These are phyloP conservation scores for Trichocladium uniseriatum DNA, from an alignment of 495 filamentous ascomycete genomes.

Conservation along the genomic window DNA sequence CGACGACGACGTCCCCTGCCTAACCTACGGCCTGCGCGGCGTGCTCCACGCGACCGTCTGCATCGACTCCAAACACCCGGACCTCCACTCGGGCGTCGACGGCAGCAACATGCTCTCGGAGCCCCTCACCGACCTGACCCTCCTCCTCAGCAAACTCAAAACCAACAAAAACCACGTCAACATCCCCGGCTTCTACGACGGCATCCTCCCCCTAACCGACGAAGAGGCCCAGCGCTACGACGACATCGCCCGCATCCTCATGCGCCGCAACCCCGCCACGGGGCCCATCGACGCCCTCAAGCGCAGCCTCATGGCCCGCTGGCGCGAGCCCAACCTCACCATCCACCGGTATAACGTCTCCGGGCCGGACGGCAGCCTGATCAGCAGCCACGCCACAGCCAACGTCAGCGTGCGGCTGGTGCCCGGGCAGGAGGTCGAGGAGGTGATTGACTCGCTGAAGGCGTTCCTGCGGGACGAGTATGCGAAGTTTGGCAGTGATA, in stretches of 20 bases:
- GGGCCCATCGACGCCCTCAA: constrained; percentile 60
- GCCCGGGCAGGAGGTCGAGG: constrained; percentile 75
- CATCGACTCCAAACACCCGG: constrained; percentile 73
- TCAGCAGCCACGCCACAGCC: constrained; percentile 76
- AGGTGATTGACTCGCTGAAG: constrained; percentile 57
- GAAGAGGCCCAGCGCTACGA: constrained; percentile 75
- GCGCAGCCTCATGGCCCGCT: constrained; percentile 76
- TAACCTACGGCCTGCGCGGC: constrained; percentile 92
- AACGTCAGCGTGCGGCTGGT: constrained; percentile 86
- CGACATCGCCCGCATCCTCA: constrained; percentile 67
- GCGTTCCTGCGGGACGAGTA: constrained; percentile 65
- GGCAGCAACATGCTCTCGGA: constrained; percentile 83
- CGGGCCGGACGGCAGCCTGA: constrained; percentile 75
- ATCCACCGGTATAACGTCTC: constrained; percentile 89
- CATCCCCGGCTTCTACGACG: constrained; percentile 73
- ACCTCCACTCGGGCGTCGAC: constrained; percentile 92
- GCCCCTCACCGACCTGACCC: constrained; percentile 79
- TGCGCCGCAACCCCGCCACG: constrained; percentile 57
- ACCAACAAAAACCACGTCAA: constrained; percentile 53
- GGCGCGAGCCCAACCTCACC: constrained; percentile 92
- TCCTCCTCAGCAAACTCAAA: constrained; percentile 69
- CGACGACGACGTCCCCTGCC: constrained; percentile 85
- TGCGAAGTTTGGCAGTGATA: constrained; percentile 60
- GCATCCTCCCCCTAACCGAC: constrained; percentile 62
- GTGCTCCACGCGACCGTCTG: constrained; percentile 88